phyloP scores from a whole-genome alignment of 805 yeast genomes.

The Metschnikowia proteae region DNA sequence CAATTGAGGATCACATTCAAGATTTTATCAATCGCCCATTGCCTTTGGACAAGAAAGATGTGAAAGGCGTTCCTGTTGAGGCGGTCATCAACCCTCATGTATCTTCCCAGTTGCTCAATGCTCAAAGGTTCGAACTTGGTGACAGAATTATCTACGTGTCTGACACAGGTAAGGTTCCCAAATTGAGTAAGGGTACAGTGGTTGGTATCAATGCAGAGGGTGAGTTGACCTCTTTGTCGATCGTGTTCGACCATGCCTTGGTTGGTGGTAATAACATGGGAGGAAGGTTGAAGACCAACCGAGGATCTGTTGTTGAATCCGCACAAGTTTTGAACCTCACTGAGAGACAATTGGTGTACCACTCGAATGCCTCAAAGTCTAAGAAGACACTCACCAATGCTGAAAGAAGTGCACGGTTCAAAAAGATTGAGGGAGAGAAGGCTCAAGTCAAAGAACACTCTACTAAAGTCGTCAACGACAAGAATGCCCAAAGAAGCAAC shows the following conservation, averaged over 20 bases:
- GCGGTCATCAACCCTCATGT: conserved; percentile 76
- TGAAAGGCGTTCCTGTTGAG: conserved; percentile 78
- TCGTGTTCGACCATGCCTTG: conserved; percentile 79
- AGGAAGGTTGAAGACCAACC: conserved; percentile 69
- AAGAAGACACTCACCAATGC: conserved; percentile 27
- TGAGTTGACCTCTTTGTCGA: conserved; percentile 61
- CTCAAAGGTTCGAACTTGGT: conserved; percentile 79
- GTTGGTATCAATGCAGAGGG: conserved; percentile 60
- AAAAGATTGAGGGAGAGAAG: conserved; percentile 9
- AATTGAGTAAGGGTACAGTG: conserved; percentile 86
- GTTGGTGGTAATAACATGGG: conserved; percentile 79
- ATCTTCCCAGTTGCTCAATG: conserved; percentile 65
- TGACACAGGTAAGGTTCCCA: conserved; percentile 85
- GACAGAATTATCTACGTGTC: conserved; percentile 85
- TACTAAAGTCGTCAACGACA: conserved; percentile 10
- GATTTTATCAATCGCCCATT: conserved; percentile 45
- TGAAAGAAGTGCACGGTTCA: conserved; percentile 15
- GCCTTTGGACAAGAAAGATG: conserved; percentile 46
- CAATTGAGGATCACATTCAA: conserved; percentile 61
- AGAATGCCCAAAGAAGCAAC: conserved; percentile 26
- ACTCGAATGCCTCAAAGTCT: conserved; percentile 58
- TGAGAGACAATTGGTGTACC: conserved; percentile 69
- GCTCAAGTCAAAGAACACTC: conserved; percentile 6
- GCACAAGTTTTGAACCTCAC: conserved; percentile 77
- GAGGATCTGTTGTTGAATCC: conserved; percentile 83